These are phyloP conservation scores for Leishmania tarentolae DNA, from an alignment of 208 protist genomes.

Conservation along the genomic window DNA sequence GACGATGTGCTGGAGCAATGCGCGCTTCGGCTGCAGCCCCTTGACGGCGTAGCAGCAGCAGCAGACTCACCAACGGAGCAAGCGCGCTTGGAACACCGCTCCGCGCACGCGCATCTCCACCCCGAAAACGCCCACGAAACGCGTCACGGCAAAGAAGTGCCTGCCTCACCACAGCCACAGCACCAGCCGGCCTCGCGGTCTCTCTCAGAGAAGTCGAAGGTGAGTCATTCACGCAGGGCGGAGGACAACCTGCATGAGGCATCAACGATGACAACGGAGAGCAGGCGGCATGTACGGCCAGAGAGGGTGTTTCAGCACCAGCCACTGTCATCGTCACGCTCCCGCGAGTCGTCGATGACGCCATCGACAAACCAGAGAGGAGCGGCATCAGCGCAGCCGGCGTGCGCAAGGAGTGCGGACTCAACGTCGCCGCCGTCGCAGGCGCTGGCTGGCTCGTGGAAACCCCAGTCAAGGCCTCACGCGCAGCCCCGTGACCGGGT, in stretches of 20 bases:
- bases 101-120: neutral
- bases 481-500: neutral
- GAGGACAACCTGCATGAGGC: neutral
- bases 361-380: neutral
- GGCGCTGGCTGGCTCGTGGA: neutral
- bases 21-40: slow-evolving; percentile 30
- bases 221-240: neutral
- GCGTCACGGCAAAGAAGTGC: neutral
- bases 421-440: neutral
- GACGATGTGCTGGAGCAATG: slow-evolving; percentile 36
- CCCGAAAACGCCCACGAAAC: neutral
- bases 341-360: neutral
- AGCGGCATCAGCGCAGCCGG: neutral
- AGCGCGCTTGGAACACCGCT: neutral
- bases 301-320: neutral
- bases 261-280: neutral
- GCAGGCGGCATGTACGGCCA: neutral
- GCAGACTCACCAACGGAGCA: neutral
- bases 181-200: neutral
- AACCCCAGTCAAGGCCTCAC: neutral
- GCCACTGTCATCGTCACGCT: neutral
- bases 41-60: neutral
- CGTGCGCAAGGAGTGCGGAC: neutral
- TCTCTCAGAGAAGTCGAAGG: neutral
- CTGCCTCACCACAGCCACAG: neutral